Evolutionary conservation across 352 stramenopile species (phyloP).

Genomic region (Globisporangium cylindrosporum): DNA sequence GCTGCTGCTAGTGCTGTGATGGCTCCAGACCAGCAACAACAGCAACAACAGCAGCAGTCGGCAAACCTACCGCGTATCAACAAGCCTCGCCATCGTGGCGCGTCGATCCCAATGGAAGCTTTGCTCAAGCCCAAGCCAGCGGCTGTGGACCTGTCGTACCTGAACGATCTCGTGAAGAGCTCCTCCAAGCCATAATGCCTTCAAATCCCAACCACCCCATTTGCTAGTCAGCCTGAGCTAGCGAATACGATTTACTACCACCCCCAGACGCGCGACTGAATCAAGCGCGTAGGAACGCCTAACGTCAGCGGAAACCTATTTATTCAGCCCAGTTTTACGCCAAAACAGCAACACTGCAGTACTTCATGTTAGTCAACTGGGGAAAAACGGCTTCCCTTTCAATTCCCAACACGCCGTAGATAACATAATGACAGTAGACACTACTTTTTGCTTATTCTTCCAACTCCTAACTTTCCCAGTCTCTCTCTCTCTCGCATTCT

Average conservation of each 20-base stretch:
- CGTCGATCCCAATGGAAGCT: conserved; percentile 11
- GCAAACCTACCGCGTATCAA: conserved; percentile 16
- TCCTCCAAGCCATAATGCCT: not conserved
- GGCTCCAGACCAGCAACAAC: conserved; percentile 12
- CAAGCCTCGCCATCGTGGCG: conserved; percentile 11
- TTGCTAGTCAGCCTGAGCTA: not conserved
- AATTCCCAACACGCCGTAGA: not conserved
- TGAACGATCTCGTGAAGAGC: conserved; percentile 33
- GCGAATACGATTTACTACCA: not conserved
- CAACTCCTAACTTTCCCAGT: not conserved
- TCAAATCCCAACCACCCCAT: not conserved
- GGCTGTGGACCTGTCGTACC: conserved; percentile 49
- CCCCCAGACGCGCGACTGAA: not conserved
- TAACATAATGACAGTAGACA: not conserved
- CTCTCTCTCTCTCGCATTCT: no score
- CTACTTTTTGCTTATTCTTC: not conserved
- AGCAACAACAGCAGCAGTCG: conserved; percentile 13
- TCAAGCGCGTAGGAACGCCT: not conserved
- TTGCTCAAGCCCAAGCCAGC: conserved; percentile 23
- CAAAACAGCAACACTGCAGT: not conserved
- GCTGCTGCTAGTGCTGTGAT: not conserved
- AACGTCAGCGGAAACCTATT: not conserved
- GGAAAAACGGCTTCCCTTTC: not conserved
- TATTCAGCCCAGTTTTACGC: not conserved
- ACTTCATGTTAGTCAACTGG: not conserved